phyloP scores from a whole-genome alignment of 495 filamentous ascomycete genomes.

The Astrocystis sublimbata region DNA sequence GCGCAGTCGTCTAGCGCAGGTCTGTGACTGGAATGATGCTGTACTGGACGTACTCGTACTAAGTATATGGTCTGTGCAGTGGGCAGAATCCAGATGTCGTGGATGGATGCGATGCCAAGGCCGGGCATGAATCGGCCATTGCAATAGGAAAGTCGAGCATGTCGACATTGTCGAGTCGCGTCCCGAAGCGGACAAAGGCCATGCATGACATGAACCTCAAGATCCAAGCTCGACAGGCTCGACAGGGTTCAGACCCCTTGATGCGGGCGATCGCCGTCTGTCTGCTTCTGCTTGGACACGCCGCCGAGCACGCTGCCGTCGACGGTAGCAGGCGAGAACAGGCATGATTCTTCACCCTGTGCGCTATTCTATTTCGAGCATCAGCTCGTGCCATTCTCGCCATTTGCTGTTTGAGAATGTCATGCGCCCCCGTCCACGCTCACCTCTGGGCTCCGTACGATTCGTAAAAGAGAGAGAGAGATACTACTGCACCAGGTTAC shows the following conservation, averaged over 20 bases:
- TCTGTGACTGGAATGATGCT: constrained; percentile 6
- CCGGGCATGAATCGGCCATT: constrained; percentile 10
- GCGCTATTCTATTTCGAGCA: constrained; percentile 24
- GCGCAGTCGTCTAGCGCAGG: neutral
- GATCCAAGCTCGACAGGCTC: constrained; percentile 2
- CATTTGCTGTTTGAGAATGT: constrained; percentile 13
- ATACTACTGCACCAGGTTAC: neutral
- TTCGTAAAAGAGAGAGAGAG: no score
- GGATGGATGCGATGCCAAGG: constrained; percentile 14
- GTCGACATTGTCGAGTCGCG: neutral
- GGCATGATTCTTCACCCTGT: constrained; percentile 8
- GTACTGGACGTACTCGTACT: neutral
- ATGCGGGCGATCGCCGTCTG: constrained; percentile 23
- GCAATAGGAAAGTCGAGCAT: no score
- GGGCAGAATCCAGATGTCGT: no score
- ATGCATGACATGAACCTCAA: constrained; percentile 26
- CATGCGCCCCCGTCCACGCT: constrained; percentile 22
- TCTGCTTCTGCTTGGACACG: constrained; percentile 26
- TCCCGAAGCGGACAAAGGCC: constrained; percentile 10
- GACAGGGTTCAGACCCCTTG: no score
- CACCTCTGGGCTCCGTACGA: constrained; percentile 19
- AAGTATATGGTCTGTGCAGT: no score
- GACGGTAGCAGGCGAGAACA: neutral
- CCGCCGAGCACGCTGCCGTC: no score
- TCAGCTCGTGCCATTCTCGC: constrained; percentile 10